These are phyloP conservation scores for Cyclocybe aegerita DNA, from an alignment of 768 basidiomycete genomes.

Conservation along the genomic window DNA sequence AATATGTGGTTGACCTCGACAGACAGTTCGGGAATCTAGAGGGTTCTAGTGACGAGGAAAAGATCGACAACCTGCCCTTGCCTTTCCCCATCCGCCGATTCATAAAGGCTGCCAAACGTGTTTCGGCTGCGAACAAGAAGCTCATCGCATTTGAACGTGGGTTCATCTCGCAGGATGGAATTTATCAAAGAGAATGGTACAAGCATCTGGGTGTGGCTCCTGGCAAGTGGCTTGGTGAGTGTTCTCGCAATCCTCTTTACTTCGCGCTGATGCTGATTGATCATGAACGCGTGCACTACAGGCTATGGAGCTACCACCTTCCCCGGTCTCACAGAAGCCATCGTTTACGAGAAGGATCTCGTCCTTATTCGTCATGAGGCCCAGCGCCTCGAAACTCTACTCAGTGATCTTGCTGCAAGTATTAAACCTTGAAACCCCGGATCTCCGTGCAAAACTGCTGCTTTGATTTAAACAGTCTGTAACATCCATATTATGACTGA, in stretches of 20 bases:
- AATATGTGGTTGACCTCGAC: slow-evolving; percentile 12
- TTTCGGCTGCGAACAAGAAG: slow-evolving; percentile 62
- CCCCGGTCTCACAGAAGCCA: slow-evolving; percentile 76
- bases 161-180: slow-evolving; percentile 76
- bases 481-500: background rate
- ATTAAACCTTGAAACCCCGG: slow-evolving; percentile 27
- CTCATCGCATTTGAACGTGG: slow-evolving; percentile 74
- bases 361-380: slow-evolving; percentile 63
- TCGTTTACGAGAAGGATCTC: slow-evolving; percentile 65
- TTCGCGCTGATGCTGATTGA: background rate
- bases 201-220: slow-evolving; percentile 84
- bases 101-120: slow-evolving; percentile 56
- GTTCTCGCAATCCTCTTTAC: slow-evolving; percentile 1
- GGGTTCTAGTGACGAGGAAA: background rate
- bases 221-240: slow-evolving; percentile 78
- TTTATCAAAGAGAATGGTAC: slow-evolving; percentile 85
- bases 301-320: slow-evolving; percentile 86
- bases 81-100: slow-evolving; percentile 42
- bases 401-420: slow-evolving; percentile 50
- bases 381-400: slow-evolving; percentile 48
- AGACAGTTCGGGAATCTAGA: slow-evolving; percentile 7
- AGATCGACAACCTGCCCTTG: background rate
- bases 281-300: slow-evolving; percentile 20
- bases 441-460: no score
- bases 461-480: background rate